These are phyloP conservation scores for Parascedosporium putredinis DNA, from an alignment of 2,329 filamentous ascomycete species.

Conservation along the genomic window DNA sequence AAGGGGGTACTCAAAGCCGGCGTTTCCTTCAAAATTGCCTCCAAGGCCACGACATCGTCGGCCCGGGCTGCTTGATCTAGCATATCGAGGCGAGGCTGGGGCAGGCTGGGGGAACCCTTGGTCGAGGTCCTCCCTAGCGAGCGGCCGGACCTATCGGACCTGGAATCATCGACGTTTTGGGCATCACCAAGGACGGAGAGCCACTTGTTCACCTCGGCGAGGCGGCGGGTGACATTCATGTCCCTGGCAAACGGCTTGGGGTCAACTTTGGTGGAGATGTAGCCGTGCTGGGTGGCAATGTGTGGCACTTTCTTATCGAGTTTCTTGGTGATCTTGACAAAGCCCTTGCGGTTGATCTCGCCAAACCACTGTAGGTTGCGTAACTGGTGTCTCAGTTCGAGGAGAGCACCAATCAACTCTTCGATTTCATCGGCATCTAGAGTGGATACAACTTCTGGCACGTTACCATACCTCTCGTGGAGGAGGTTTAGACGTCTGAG, in stretches of 20 bases:
- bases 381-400: conserved; percentile 79
- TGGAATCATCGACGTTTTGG: conserved; percentile 64
- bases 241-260: conserved; percentile 79
- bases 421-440: conserved; percentile 84
- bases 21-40: conserved; percentile 34
- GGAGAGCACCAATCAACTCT: conserved; percentile 78
- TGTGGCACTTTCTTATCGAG: conserved; percentile 85
- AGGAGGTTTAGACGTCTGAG: conserved; percentile 76
- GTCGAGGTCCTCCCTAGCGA: conserved; percentile 70
- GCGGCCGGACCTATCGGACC: conserved; percentile 61
- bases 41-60: conserved; percentile 52
- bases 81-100: conserved; percentile 56
- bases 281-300: conserved; percentile 68
- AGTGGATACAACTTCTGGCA: conserved; percentile 55
- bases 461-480: conserved; percentile 75
- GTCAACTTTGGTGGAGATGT: conserved; percentile 84
- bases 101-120: conserved; percentile 62
- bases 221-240: conserved; percentile 34
- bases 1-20: conserved; percentile 35
- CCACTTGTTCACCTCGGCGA: conserved; percentile 76
- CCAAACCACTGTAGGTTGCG: conserved; percentile 96
- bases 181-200: conserved; percentile 71
- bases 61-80: conserved; percentile 62
- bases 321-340: conserved; percentile 98
- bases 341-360: conserved; percentile 89